phyloP scores from a whole-genome alignment of 164 flowering plant genomes.

The Echeveria elegans region DNA sequence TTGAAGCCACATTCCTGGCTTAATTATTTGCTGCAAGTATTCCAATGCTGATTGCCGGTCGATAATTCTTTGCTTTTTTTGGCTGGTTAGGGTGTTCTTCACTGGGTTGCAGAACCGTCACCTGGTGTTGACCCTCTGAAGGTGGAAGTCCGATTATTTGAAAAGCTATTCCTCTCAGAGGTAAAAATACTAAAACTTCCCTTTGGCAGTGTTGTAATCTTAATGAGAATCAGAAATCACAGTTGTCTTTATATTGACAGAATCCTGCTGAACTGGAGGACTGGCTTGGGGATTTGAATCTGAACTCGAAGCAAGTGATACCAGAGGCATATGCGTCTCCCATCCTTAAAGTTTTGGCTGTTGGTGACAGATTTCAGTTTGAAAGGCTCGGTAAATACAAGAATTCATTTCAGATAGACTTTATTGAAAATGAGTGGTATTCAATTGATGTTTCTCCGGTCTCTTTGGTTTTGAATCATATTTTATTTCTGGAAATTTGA shows the following conservation, averaged over 20 bases:
- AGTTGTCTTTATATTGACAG: slow-evolving; percentile 24
- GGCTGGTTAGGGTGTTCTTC: slow-evolving; percentile 68
- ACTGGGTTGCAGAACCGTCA: slow-evolving; percentile 91
- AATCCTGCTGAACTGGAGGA: slow-evolving; percentile 88
- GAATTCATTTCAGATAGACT: background rate
- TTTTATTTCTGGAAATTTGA: background rate
- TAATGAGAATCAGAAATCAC: background rate
- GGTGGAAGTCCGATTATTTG: slow-evolving; percentile 88
- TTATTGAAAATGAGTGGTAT: background rate
- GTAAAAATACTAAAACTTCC: slow-evolving; percentile 19
- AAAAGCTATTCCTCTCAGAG: slow-evolving; percentile 79
- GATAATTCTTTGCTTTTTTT: background rate
- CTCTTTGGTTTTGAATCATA: background rate
- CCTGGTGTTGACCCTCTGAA: slow-evolving; percentile 70
- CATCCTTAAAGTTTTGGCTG: slow-evolving; percentile 37
- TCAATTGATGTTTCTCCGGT: background rate
- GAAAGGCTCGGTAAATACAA: slow-evolving; percentile 75
- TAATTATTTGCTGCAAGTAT: background rate
- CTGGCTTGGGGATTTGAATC: slow-evolving; percentile 80
- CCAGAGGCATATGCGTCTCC: slow-evolving; percentile 65
- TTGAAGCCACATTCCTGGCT: background rate
- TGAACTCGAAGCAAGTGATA: slow-evolving; percentile 63
- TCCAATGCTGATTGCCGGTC: background rate
- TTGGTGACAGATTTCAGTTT: slow-evolving; percentile 82
- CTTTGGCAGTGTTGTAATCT: background rate